phyloP scores from a whole-genome alignment of 495 filamentous ascomycete genomes.

The Immersiella caudata region DNA sequence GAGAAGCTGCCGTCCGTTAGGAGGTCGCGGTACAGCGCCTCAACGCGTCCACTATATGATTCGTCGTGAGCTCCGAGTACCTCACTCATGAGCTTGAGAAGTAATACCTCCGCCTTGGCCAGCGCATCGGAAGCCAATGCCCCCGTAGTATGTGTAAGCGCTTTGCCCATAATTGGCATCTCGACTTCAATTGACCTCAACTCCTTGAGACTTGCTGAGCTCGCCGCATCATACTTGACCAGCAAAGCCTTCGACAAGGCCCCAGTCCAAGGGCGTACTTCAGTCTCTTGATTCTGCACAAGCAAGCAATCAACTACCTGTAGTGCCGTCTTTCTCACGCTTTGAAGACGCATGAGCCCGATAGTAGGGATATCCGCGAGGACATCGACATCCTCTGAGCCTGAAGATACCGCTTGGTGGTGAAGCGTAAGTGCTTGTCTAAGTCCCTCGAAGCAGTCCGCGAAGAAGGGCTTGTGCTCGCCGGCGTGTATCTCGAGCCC shows the following conservation, averaged over 20 bases:
- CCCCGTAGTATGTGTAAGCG: constrained; percentile 50
- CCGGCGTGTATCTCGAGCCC: constrained; percentile 44
- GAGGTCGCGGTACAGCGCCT: constrained; percentile 23
- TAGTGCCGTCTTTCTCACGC: constrained; percentile 42
- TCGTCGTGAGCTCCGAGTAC: constrained; percentile 48
- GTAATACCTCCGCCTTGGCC: constrained; percentile 47
- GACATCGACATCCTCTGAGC: constrained; percentile 41
- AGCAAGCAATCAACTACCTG: constrained; percentile 50
- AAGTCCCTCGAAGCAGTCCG: constrained; percentile 65
- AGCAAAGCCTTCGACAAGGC: constrained; percentile 59
- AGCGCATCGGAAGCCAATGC: constrained; percentile 53
- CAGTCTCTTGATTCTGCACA: constrained; percentile 31
- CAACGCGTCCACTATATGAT: constrained; percentile 15
- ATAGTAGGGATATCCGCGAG: constrained; percentile 50
- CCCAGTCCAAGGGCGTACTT: constrained; percentile 53
- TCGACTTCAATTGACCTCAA: constrained; percentile 68
- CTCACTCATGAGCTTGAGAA: constrained; percentile 54
- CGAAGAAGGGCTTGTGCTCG: constrained; percentile 57
- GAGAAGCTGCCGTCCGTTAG: constrained; percentile 13
- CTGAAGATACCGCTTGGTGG: constrained; percentile 22
- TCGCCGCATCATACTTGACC: constrained; percentile 55
- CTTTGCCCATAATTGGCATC: constrained; percentile 61
- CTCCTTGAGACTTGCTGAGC: constrained; percentile 59
- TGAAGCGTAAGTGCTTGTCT: constrained; percentile 62
- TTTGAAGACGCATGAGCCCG: constrained; percentile 48